A percentile compares a stretch with the other conserved stretches of the same genome.
phyloP scores from a whole-genome alignment of 768 basidiomycete genomes.

The Asterophora lycoperdoides region DNA sequence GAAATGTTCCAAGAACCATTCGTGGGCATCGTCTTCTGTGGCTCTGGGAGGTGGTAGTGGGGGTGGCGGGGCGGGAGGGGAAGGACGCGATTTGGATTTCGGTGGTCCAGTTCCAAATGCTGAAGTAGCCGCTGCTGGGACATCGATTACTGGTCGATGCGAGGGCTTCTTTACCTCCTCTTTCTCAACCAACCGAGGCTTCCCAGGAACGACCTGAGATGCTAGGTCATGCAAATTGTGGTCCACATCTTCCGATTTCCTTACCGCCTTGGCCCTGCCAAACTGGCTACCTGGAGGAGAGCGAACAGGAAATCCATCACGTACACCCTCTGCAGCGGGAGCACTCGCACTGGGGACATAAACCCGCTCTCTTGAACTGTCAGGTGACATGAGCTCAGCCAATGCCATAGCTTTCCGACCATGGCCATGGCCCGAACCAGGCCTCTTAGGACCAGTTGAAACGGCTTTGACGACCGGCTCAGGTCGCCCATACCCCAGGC shows the following conservation, averaged over 20 bases:
- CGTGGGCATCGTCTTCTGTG: slow-evolving; percentile 52
- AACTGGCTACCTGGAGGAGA: slow-evolving; percentile 37
- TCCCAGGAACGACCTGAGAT: slow-evolving; percentile 12
- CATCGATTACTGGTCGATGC: slow-evolving; percentile 4
- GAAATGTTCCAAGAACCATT: slow-evolving; percentile 57
- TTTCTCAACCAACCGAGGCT: not conserved
- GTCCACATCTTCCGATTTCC: slow-evolving; percentile 37
- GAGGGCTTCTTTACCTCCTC: slow-evolving; percentile 15
- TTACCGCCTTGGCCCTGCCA: slow-evolving; percentile 42
- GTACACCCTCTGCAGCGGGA: not conserved
- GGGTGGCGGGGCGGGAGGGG: slow-evolving; percentile 1
- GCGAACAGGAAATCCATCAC: slow-evolving; percentile 17
- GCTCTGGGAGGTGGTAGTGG: slow-evolving; percentile 13
- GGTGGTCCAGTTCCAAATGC: not conserved
- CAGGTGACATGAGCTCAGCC: slow-evolving; percentile 11
- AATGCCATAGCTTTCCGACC: slow-evolving; percentile 13
- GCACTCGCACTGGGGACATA: not conserved
- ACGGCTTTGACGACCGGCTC: slow-evolving; percentile 22
- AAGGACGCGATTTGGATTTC: slow-evolving; percentile 12
- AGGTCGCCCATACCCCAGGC: slow-evolving; percentile 28
- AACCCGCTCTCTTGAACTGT: slow-evolving; percentile 1
- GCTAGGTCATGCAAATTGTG: slow-evolving; percentile 13
- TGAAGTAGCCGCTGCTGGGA: not conserved
- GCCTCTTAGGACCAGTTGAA: slow-evolving; percentile 17
- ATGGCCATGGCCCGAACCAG: slow-evolving; percentile 23